Conservation (phyloP, 768 basidiomycete species). For the Chalciporus chontae region DNA sequence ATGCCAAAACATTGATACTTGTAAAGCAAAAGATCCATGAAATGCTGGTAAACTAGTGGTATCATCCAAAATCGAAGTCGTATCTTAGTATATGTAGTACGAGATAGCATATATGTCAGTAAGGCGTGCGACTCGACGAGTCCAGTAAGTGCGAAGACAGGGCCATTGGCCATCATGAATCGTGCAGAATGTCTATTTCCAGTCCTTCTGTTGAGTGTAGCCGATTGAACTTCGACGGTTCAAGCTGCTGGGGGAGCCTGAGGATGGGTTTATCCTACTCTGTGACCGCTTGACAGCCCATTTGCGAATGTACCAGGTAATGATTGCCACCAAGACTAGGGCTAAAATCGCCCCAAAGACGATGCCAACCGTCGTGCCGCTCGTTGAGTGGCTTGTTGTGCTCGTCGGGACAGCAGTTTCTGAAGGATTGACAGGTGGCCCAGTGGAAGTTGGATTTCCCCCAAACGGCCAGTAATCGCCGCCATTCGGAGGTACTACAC, state of each 20-base stretch:
- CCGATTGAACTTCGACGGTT: conserved; percentile 3
- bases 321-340: conserved; percentile 37
- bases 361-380: conserved; percentile 39
- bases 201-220: conserved; percentile 15
- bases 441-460: conserved; percentile 38
- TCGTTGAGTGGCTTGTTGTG: conserved; percentile 23
- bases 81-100: too few species aligned
- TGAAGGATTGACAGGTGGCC: conserved; percentile 18
- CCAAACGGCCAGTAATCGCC: conserved; percentile 76
- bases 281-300: conserved; percentile 39
- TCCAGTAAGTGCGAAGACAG: neutral
- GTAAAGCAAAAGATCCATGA: too few species aligned
- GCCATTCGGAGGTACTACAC: conserved; percentile 61
- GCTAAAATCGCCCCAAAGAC: conserved; percentile 50
- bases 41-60: too few species aligned
- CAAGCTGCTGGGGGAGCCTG: neutral
- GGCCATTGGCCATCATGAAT: too few species aligned
- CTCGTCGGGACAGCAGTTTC: conserved; percentile 8
- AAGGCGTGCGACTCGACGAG: too few species aligned
- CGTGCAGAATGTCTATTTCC: neutral
- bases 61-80: too few species aligned
- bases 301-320: conserved; percentile 47
- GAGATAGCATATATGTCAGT: too few species aligned
- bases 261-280: conserved; percentile 15
- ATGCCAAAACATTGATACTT: too few species aligned